Evolutionary conservation across 2,329 filamentous ascomycete genomes (phyloP).

Genomic region (Fusarium fracticaudum): DNA sequence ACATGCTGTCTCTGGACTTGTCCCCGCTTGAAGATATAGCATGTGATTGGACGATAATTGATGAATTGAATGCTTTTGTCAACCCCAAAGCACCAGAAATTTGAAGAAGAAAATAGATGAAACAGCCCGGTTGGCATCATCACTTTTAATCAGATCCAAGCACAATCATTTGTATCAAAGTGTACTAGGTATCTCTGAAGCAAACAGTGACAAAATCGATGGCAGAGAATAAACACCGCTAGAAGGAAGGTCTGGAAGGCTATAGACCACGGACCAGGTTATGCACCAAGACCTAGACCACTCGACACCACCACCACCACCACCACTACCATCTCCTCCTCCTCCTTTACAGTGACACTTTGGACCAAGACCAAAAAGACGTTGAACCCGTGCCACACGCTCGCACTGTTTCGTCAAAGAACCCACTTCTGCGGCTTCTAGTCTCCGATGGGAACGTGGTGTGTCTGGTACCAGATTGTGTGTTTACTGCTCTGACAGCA

Average conservation of each 20-base stretch:
- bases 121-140: background rate
- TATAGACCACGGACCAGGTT: conserved; percentile 16
- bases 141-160: background rate
- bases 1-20: conserved; percentile 16
- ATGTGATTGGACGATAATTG: conserved; percentile 29
- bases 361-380: conserved; percentile 23
- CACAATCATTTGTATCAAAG: background rate
- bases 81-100: conserved; percentile 9
- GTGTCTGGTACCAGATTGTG: conserved; percentile 1
- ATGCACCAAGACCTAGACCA: conserved; percentile 10
- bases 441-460: conserved; percentile 21
- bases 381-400: conserved; percentile 34
- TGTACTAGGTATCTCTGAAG: background rate
- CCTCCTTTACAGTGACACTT: background rate
- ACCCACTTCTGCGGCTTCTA: conserved; percentile 28
- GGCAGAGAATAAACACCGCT: background rate
- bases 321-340: background rate
- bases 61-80: conserved; percentile 23
- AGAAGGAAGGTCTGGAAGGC: conserved; percentile 12
- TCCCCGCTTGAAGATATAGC: conserved; percentile 8
- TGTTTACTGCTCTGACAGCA: conserved; percentile 4
- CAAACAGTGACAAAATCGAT: background rate
- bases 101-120: background rate
- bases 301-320: background rate
- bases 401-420: conserved; percentile 17